Evolutionary conservation across 768 basidiomycete genomes (phyloP).

Genomic region (Punctularia strigosozonata): DNA sequence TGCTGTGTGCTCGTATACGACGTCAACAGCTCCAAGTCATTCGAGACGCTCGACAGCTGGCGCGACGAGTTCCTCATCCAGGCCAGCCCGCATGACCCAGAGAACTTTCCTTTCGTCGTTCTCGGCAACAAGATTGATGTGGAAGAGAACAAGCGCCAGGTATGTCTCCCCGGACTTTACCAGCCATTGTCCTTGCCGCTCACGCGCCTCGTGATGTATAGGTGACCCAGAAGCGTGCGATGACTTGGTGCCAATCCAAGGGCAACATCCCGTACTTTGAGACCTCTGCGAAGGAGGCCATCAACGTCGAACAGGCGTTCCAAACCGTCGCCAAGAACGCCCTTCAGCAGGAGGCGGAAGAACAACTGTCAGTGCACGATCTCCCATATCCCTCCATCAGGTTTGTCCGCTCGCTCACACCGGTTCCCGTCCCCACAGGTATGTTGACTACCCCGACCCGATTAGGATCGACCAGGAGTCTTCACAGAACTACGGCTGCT

Average conservation of each 20-base stretch:
- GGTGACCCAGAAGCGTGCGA: constrained; percentile 99
- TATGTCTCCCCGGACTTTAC: constrained; percentile 19
- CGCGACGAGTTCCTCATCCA: constrained; percentile 98
- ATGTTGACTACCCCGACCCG: constrained; percentile 97
- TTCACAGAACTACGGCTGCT: constrained; percentile 87
- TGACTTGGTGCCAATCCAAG: constrained; percentile 99
- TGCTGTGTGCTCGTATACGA: constrained; percentile 99
- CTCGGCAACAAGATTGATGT: constrained; percentile 99
- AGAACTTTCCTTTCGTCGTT: constrained; percentile 99
- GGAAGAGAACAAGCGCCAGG: constrained; percentile 97
- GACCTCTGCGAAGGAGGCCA: constrained; percentile 98
- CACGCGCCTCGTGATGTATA: constrained; percentile 17
- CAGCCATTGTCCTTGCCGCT: neutral
- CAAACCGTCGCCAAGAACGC: constrained; percentile 99
- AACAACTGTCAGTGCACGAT: constrained; percentile 61
- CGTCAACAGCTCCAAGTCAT: constrained; percentile 96
- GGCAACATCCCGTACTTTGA: constrained; percentile 99
- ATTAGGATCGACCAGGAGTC: constrained; percentile 93
- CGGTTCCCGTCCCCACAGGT: constrained; percentile 36
- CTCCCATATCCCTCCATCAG: constrained; percentile 5
- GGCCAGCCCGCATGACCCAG: constrained; percentile 96
- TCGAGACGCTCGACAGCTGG: constrained; percentile 98
- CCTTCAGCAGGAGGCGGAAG: constrained; percentile 92
- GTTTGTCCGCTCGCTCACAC: constrained; percentile 6
- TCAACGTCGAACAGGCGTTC: constrained; percentile 99